Evolutionary conservation across 2,329 filamentous ascomycete genomes (phyloP).

Genomic region (Apiospora arundinis): DNA sequence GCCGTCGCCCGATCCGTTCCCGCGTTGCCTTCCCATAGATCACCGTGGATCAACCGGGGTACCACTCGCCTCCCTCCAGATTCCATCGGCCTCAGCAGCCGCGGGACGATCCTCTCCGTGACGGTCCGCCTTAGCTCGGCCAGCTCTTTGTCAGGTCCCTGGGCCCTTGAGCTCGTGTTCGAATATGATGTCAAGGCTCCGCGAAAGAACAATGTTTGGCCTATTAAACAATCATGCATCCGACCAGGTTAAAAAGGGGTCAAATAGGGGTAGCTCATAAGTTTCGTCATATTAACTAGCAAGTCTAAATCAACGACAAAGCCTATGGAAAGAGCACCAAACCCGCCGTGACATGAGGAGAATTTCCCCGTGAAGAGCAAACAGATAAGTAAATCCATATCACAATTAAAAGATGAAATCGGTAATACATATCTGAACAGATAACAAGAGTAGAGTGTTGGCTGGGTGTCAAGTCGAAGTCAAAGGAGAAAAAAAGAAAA

Average conservation of each 20-base stretch:
- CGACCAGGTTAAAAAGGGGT: background rate
- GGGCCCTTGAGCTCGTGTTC: conserved; percentile 36
- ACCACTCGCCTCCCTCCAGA: conserved; percentile 46
- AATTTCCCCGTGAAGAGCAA: too few species aligned
- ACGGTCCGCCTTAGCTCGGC: conserved; percentile 38
- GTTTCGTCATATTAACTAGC: background rate
- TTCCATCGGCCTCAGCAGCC: conserved; percentile 51
- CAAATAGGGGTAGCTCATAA: background rate
- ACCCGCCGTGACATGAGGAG: background rate
- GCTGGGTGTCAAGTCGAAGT: too few species aligned
- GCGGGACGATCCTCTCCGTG: conserved; percentile 52
- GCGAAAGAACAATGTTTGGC: conserved; percentile 29
- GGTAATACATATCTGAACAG: too few species aligned
- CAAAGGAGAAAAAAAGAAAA: background rate
- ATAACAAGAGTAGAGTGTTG: too few species aligned
- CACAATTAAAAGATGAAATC: too few species aligned
- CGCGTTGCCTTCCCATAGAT: conserved; percentile 50
- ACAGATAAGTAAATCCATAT: too few species aligned
- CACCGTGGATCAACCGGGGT: conserved; percentile 51
- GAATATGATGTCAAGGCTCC: conserved; percentile 39
- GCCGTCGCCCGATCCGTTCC: conserved; percentile 39
- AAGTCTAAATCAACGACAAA: too few species aligned
- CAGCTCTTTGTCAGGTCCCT: conserved; percentile 38
- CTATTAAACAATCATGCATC: background rate
- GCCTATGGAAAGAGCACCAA: background rate